Conservation (phyloP, 805 yeast genomes). For the Metschnikowia dekortorum region DNA sequence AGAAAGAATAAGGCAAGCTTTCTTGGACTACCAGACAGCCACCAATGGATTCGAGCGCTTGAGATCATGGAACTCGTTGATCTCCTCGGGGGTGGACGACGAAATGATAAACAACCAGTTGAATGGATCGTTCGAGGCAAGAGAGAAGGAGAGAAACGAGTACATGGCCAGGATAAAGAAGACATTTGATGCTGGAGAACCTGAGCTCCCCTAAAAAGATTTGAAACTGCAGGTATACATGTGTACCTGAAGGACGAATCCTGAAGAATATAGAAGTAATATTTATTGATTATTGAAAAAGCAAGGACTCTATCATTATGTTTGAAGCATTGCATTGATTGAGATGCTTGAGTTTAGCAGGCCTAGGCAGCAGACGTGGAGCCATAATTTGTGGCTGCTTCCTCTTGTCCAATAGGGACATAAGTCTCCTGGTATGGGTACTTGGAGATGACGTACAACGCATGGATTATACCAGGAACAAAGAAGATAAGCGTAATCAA, state of each 20-base stretch:
- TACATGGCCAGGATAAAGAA: slow-evolving; percentile 5
- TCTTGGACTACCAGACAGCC: slow-evolving; percentile 65
- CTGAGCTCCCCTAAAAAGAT: not conserved
- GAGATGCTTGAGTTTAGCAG: too few species aligned
- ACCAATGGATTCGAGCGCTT: slow-evolving; percentile 69
- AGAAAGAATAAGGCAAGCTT: slow-evolving; percentile 65
- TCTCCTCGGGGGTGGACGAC: slow-evolving; percentile 39
- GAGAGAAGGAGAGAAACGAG: slow-evolving; percentile 22
- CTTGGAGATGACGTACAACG: slow-evolving; percentile 72
- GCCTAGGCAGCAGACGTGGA: slow-evolving; percentile 3
- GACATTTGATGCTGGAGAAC: slow-evolving; percentile 1
- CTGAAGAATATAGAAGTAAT: not conserved
- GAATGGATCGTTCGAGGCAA: slow-evolving; percentile 28
- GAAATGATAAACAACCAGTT: slow-evolving; percentile 39
- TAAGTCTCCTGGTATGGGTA: slow-evolving; percentile 49
- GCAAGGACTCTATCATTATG: not conserved
- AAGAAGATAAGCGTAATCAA: slow-evolving; percentile 67
- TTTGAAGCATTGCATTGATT: not conserved
- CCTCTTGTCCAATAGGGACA: slow-evolving; percentile 13
- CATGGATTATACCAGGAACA: slow-evolving; percentile 73
- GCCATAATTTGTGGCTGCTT: slow-evolving; percentile 5
- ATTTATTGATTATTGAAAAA: not conserved
- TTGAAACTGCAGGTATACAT: too few species aligned
- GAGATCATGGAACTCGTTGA: slow-evolving; percentile 52
- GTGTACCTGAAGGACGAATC: not conserved